phyloP scores from a whole-genome alignment of 176 grass and related monocot genomes.

The Triticum urartu region DNA sequence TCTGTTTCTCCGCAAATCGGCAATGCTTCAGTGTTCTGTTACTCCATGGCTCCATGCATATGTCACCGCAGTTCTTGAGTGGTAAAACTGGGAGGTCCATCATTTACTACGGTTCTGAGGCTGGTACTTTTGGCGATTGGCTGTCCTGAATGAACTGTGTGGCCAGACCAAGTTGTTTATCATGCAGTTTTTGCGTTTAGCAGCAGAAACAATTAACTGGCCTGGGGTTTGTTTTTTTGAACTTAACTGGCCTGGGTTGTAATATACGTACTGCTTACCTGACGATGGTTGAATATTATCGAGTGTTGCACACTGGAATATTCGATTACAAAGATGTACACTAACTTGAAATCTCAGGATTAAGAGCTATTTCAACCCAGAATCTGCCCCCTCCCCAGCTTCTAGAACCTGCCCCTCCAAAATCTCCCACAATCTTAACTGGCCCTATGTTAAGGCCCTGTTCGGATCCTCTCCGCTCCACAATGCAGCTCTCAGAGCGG shows the following conservation, averaged over 20 bases:
- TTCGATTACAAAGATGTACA: background rate
- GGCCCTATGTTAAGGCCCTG: too few species aligned
- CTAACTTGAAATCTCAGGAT: background rate
- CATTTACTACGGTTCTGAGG: background rate
- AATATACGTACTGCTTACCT: background rate
- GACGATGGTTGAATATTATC: background rate
- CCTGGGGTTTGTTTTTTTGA: background rate
- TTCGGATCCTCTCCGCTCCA: too few species aligned
- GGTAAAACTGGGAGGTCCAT: slow-evolving; percentile 5
- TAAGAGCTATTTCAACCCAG: background rate
- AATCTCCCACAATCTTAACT: too few species aligned
- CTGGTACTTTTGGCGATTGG: background rate
- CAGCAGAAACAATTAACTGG: background rate
- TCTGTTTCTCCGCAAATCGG: background rate
- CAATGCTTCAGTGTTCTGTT: background rate
- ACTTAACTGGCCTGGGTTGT: background rate
- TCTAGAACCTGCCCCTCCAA: too few species aligned
- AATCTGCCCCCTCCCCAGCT: too few species aligned
- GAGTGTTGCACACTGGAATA: background rate
- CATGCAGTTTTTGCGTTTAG: background rate
- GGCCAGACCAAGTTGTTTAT: background rate
- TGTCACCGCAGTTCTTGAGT: background rate
- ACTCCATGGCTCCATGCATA: background rate
- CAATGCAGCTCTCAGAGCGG: too few species aligned
- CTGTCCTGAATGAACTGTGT: background rate